Percentiles rank a stretch among this genome's conserved stretches.
phyloP scores from a whole-genome alignment of 768 basidiomycete species.

The Russula dissimulans region DNA sequence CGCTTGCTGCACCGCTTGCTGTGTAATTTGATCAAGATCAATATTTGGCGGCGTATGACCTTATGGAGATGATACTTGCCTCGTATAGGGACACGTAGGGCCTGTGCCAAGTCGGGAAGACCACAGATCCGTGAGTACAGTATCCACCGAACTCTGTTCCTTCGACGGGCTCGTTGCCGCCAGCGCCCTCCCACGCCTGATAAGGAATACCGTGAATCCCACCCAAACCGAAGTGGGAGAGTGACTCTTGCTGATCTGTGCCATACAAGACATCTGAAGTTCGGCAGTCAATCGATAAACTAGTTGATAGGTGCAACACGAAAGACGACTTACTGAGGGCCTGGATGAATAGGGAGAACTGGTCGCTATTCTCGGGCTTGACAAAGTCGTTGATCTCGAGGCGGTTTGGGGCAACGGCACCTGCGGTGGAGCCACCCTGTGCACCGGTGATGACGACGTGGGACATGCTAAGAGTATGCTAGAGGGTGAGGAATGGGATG shows the following conservation, averaged over 20 bases:
- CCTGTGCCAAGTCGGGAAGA: slow-evolving; percentile 50
- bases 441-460: slow-evolving; percentile 3
- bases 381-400: slow-evolving; percentile 21
- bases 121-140: slow-evolving; percentile 42
- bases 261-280: neutral
- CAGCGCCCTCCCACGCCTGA: slow-evolving; percentile 34
- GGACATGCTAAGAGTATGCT: neutral
- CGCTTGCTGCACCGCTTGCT: slow-evolving; percentile 40
- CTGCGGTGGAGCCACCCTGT: neutral
- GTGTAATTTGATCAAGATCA: neutral
- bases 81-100: slow-evolving; percentile 22
- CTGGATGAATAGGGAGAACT: slow-evolving; percentile 43
- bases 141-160: slow-evolving; percentile 34
- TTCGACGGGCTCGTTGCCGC: slow-evolving; percentile 21
- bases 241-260: slow-evolving; percentile 24
- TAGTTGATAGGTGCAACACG: neutral
- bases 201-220: slow-evolving; percentile 46
- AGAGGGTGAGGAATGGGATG: neutral
- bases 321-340: slow-evolving; percentile 33
- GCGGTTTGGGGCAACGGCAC: slow-evolving; percentile 6
- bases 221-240: slow-evolving; percentile 37
- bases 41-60: neutral
- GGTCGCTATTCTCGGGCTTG: slow-evolving; percentile 28
- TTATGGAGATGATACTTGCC: neutral
- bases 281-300: neutral